These are phyloP conservation scores for Entomophthora muscae DNA, from an alignment of 371 early-diverging fungal species.

Conservation along the genomic window DNA sequence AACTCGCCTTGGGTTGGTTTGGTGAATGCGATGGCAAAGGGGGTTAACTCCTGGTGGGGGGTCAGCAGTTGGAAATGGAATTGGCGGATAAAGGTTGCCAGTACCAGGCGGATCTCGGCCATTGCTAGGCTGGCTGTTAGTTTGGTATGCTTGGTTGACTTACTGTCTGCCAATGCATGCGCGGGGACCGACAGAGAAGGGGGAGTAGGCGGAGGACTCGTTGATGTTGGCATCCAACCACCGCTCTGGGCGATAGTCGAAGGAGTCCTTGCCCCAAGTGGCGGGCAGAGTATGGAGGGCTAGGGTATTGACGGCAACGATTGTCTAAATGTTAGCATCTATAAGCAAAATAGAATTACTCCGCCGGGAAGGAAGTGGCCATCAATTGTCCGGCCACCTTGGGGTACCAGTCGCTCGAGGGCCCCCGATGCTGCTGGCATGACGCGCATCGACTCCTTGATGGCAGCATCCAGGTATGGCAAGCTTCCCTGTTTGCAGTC, in stretches of 20 bases:
- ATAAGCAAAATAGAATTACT: too few species aligned
- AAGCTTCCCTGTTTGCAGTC: not conserved
- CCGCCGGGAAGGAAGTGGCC: conserved; percentile 12
- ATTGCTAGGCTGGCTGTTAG: too few species aligned
- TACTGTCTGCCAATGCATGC: conserved; percentile 8
- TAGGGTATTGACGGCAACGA: not conserved
- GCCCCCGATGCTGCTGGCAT: not conserved
- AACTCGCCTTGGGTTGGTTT: too few species aligned
- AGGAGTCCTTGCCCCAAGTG: not conserved
- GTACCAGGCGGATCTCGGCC: too few species aligned
- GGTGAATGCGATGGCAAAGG: too few species aligned
- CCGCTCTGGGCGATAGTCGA: not conserved
- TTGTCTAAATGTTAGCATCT: conserved; percentile 3
- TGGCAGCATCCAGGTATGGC: conserved; percentile 5
- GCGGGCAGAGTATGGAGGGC: not conserved
- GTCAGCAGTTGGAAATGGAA: too few species aligned
- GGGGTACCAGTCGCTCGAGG: conserved; percentile 15
- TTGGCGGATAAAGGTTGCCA: too few species aligned
- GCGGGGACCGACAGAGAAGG: conserved; percentile 6
- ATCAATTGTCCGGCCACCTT: conserved; percentile 13
- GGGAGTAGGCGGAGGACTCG: not conserved
- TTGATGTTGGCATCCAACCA: not conserved
- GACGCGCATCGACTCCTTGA: conserved; percentile 6
- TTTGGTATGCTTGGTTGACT: too few species aligned
- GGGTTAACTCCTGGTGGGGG: too few species aligned